phyloP scores from a whole-genome alignment of 169 alveolate species.

The Toxoplasma gondii region DNA sequence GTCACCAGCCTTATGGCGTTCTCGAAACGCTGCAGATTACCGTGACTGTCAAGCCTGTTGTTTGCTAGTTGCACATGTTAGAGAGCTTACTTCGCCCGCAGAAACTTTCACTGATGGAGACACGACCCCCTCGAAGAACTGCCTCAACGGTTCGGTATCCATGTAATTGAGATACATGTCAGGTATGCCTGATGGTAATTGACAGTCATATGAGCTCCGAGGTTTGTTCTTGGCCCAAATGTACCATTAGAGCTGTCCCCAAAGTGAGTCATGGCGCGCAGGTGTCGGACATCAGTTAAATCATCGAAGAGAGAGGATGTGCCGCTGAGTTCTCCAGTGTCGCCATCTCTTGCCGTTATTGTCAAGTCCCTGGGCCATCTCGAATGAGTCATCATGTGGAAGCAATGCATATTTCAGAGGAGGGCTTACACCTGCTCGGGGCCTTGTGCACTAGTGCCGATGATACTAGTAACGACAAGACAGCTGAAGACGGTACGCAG shows the following conservation, averaged over 20 bases:
- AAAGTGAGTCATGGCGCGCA: background rate
- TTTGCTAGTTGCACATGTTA: background rate
- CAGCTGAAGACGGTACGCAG: background rate
- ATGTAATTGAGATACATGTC: constrained; percentile 20
- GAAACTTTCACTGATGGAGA: background rate
- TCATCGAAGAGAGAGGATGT: background rate
- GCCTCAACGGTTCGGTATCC: constrained; percentile 24
- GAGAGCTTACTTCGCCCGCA: background rate
- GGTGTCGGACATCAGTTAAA: background rate
- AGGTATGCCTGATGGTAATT: background rate
- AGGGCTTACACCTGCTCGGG: background rate
- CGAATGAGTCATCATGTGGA: background rate
- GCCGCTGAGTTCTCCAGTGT: background rate
- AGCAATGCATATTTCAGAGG: background rate
- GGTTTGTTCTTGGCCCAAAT: background rate
- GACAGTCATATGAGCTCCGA: background rate
- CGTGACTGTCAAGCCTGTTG: background rate
- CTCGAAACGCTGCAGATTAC: background rate
- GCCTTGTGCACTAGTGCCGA: background rate
- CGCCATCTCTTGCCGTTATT: background rate
- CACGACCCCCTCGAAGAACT: constrained; percentile 5
- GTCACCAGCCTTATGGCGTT: background rate
- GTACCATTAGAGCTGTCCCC: constrained; percentile 9
- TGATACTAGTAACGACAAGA: background rate
- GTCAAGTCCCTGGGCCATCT: background rate